Base-by-base conservation (phyloP, 23 red algal genomes). In the Agarophyton chilense region DNA sequence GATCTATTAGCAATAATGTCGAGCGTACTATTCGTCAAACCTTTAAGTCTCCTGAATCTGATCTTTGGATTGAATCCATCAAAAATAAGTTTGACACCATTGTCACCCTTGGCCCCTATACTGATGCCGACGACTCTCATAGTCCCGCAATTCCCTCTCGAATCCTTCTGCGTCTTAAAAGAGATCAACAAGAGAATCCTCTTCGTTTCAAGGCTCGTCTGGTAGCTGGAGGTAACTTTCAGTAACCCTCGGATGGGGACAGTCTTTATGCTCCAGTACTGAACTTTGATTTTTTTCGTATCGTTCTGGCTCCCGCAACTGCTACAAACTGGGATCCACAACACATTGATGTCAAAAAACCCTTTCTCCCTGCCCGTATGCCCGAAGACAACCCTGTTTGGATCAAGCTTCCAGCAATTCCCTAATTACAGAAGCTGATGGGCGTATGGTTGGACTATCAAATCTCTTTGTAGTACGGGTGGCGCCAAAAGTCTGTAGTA, bases 251-350 rank as follows among this genome's bases (percentile, higher is more conserved):
- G 13, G 26, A 81, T 14, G 25, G 25, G n/a, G 77, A 33, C n/a
- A n/a, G n/a, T 7, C 10, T 81, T 17, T 81, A 81, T 40, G 47
- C 77, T 28, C 77, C 51, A 34, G 77, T 81, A 14, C 54, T 81
- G 4, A 56, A 24, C 19, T 81, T 81, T 58, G 52, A 61, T 31
- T 2, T 54, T 35, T 81, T 81, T 58, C 42, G 42, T 0, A 10
- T 61, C 12, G 26, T 61, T 13, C 26, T 81, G 9, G 77, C 32
- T 29, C n/a, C 58, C 13, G 21, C 77, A 13, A 12, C 31, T 8
- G 12, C 54, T 56, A 19, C 10, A 2, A 14, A 0, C 35, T 81
- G 45, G 54, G 77, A 81, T 11, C 0, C 46, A 11, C 77, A 81
- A n/a, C 0, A 81, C 0, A 24, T 81, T 81, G 77, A 81, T 25